Base-by-base conservation (phyloP, 345 rosid genomes). In the Lepidium africanum region DNA sequence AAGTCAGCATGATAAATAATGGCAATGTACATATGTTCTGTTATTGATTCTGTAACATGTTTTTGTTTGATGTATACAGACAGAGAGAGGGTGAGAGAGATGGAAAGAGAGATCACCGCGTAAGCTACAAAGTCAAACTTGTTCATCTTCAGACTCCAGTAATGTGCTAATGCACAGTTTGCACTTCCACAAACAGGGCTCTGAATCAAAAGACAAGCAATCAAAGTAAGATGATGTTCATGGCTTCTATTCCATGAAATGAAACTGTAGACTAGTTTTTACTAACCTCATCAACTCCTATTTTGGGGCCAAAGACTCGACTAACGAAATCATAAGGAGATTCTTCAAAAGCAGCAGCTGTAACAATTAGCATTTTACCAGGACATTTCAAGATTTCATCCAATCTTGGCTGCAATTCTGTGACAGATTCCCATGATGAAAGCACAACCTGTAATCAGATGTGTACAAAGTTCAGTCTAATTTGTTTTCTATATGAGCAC, bases 171-270 rank as follows among this genome's bases (percentile, higher is more conserved):
- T 16, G 84, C 78, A 72, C 92, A 87, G 50, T 81, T 77, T 15
- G 85, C 87, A 67, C 84, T 81, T 23, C 87, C 85, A 35, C 79
- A 67, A 14, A 84, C 84, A 46, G 82, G 47, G 77, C 83, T 93
- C 87, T 87, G 78, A 54, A 59, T 15, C 10, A 50, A 48, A 48
- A 48, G 17, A 3, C 45, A 63, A 10, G 19, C 19, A 37, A 32
- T 38, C 14, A 43, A 63, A 1, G 55, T 35, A 35, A 23, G 12
- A 47, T 11, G 25, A 45, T 5, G 45, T 47, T 46, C 10, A 33
- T 46, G 30, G 5, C 42, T 33, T 49, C 5, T 49, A 21, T 49
- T 21, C 43, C 43, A 48, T 8, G 37, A 9, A 13, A 19, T 48
- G 37, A 25, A 47, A 32, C 47, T 11, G 27, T 25, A 33, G 43